phyloP scores from a whole-genome alignment of 371 early-diverging fungal genomes.

The Apophysomyces trapeziformis region DNA sequence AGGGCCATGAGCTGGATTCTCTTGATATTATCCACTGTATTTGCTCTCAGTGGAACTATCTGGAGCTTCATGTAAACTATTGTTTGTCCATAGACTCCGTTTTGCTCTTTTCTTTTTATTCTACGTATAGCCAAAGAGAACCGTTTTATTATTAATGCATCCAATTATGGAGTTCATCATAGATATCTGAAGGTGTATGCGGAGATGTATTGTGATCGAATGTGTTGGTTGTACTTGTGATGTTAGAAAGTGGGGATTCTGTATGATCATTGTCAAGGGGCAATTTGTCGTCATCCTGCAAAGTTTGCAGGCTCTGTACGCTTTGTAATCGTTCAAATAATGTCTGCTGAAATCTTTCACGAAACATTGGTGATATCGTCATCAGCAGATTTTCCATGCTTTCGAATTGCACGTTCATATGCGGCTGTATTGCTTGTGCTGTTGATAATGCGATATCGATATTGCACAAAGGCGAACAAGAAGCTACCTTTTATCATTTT shows the following conservation, averaged over 20 bases:
- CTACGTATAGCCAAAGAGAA: not conserved
- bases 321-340: constrained; percentile 35
- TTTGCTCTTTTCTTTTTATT: constrained; percentile 5
- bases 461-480: constrained; percentile 34
- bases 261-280: not conserved
- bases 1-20: constrained; percentile 25
- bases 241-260: no score
- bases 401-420: constrained; percentile 38
- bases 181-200: constrained; percentile 8
- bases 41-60: constrained; percentile 40
- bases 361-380: constrained; percentile 46
- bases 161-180: constrained; percentile 29
- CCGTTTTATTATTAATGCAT: constrained; percentile 19
- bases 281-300: not conserved
- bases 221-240: no score
- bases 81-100: not conserved
- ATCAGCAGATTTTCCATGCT: constrained; percentile 46
- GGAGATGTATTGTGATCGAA: not conserved
- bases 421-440: constrained; percentile 28
- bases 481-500: constrained; percentile 29
- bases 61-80: constrained; percentile 37
- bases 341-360: constrained; percentile 38
- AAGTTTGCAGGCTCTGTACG: constrained; percentile 21
- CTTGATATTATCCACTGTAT: constrained; percentile 23
- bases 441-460: constrained; percentile 23